Evolutionary conservation across 257 asterid genomes (phyloP), one percentile per base, ranked within the genome.

Genomic region (Salvia splendens): DNA sequence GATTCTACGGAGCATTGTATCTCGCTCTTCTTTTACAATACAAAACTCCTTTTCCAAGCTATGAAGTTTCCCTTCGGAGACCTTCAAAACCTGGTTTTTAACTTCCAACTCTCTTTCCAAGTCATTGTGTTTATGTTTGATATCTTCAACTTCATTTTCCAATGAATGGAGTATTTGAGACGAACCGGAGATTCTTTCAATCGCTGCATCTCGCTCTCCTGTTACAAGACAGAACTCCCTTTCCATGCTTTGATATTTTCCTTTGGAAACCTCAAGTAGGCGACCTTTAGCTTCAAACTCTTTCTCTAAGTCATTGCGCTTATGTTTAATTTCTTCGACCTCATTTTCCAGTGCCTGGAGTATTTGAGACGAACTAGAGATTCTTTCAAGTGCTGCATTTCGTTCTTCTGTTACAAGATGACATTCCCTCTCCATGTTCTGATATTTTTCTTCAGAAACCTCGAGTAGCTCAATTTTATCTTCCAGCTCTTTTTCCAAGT

Each of bases 11-110:
- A 73, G 62, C 33, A 81, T 64, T 8, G 54, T 72, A 70, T 88
- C 93, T 54, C 84, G 81, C 52, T 91, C 99, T 67, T 82, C 84
- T 82, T 85, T 84, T 60, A 91, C 43, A 58, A 79, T 73, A 61
- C 67, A 48, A 24, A 86, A 72, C 75, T 93, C 95, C 53, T 72
- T 79, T 78, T 90, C 97, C 72, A 93, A 82, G 87, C 83, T 82
- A 30, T 68, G 76, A 68, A 77, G 85, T 69, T 75, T 84, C 24
- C 80, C 84, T 69, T 81, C 87, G 17, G 95, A 84, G 70, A 64
- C 77, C 72, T 78, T 71, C 45, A 87, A 88, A 66, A 79, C 82
- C 75, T 81, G 83, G 40, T 74, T 80, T 68, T 45, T 78, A 12
- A 54, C 47, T 58, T 66, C 70, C 79, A 84, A 41, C 79, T 77